phyloP scores from a whole-genome alignment of 2,329 filamentous ascomycete species.

The Tolypocladium ophioglossoides region DNA sequence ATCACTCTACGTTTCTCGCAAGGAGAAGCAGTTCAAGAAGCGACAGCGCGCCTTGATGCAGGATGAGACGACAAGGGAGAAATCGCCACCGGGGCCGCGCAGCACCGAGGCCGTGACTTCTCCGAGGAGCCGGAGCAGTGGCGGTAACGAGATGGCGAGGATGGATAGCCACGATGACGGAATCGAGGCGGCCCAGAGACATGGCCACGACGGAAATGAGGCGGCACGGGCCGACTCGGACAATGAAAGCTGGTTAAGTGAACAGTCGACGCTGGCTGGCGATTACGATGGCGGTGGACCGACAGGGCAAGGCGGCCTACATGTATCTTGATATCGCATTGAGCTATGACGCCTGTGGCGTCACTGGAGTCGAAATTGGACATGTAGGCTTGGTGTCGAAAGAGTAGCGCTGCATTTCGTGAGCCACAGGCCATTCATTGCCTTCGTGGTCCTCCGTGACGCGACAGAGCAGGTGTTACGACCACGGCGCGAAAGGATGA shows the following conservation, averaged over 20 bases:
- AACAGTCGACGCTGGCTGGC: conserved; percentile 1
- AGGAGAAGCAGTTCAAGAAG: background rate
- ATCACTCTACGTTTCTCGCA: background rate
- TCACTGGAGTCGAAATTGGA: too few species aligned
- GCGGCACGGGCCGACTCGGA: background rate
- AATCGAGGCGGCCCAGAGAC: too few species aligned
- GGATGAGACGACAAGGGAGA: background rate
- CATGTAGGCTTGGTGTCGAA: too few species aligned
- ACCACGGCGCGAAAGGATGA: too few species aligned
- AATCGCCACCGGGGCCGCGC: background rate
- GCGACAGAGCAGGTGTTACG: too few species aligned
- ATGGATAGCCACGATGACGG: background rate
- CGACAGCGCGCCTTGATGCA: background rate
- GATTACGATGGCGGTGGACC: background rate
- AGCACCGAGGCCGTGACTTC: background rate
- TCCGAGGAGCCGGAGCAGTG: background rate
- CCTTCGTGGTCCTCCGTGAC: too few species aligned
- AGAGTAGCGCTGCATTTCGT: too few species aligned
- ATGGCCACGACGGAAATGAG: background rate
- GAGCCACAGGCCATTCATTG: too few species aligned
- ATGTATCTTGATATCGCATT: background rate
- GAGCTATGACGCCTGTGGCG: too few species aligned
- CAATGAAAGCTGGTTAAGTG: background rate
- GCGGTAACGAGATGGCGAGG: too few species aligned
- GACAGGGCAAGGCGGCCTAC: background rate